phyloP scores from a whole-genome alignment of 2,329 filamentous ascomycete genomes.

The Madurella fahalii region DNA sequence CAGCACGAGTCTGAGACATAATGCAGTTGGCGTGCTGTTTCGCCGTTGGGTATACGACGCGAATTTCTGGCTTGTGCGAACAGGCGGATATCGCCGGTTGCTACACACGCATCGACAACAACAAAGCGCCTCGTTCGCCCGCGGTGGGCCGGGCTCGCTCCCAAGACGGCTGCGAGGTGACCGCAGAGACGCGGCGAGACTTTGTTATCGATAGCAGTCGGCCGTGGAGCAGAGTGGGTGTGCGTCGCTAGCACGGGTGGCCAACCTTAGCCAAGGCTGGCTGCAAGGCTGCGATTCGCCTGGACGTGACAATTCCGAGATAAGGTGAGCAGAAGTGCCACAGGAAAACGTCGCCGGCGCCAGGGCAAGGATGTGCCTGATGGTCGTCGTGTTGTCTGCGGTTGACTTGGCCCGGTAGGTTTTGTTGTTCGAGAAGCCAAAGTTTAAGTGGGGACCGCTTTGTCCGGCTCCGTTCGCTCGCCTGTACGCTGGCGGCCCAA shows the following conservation, averaged over 20 bases:
- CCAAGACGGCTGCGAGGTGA: neutral
- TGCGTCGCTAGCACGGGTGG: neutral
- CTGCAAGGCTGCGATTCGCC: slow-evolving; percentile 8
- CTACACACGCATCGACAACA: slow-evolving; percentile 9
- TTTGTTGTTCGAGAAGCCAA: slow-evolving; percentile 24
- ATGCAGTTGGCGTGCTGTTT: slow-evolving; percentile 29
- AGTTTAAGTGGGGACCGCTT: slow-evolving; percentile 27
- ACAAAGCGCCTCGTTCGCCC: neutral
- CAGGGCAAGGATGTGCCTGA: slow-evolving; percentile 19
- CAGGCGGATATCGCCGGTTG: slow-evolving; percentile 1
- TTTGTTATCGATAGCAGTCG: slow-evolving; percentile 2
- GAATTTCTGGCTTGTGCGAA: neutral
- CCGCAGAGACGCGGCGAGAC: neutral
- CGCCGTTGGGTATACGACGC: slow-evolving; percentile 4
- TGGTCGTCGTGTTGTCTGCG: slow-evolving; percentile 19
- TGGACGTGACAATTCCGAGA: slow-evolving; percentile 15
- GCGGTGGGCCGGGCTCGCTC: neutral
- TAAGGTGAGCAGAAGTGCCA: neutral
- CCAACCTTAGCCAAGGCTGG: slow-evolving; percentile 1
- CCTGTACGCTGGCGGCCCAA: neutral
- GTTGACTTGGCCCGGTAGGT: slow-evolving; percentile 22
- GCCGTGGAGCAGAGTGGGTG: neutral
- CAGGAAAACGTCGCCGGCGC: slow-evolving; percentile 8
- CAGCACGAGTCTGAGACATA: slow-evolving; percentile 44
- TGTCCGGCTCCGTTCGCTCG: slow-evolving; percentile 10